phyloP scores from a whole-genome alignment of 495 filamentous ascomycete genomes.

The Emericellopsis terricola region DNA sequence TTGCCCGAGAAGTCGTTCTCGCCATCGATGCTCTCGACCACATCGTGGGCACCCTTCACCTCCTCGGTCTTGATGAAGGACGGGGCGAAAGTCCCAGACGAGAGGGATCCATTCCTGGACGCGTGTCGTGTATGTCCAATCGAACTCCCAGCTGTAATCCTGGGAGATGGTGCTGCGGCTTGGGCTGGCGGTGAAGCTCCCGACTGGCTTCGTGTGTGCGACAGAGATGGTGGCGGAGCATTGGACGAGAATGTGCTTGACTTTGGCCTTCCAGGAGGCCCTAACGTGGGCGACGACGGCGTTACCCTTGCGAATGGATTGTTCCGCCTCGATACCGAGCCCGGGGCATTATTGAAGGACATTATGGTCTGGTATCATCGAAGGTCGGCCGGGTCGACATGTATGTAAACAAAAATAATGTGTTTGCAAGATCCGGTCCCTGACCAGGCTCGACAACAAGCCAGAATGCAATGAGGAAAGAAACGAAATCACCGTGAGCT shows the following conservation, averaged over 20 bases:
- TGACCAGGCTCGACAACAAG: no score
- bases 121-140: slow-evolving; percentile 36
- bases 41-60: slow-evolving; percentile 42
- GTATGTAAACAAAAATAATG: no score
- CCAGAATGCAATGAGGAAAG: no score
- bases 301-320: slow-evolving; percentile 53
- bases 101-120: slow-evolving; percentile 35
- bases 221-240: slow-evolving; percentile 13
- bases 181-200: slow-evolving; percentile 13
- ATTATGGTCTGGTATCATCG: slow-evolving; percentile 10
- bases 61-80: slow-evolving; percentile 84
- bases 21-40: slow-evolving; percentile 65
- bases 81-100: slow-evolving; percentile 74
- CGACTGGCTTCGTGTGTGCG: slow-evolving; percentile 24
- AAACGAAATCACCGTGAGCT: no score
- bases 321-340: slow-evolving; percentile 34
- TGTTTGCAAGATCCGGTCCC: no score
- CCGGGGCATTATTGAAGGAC: slow-evolving; percentile 20
- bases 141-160: neutral
- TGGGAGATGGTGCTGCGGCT: slow-evolving; percentile 12
- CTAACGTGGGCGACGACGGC: slow-evolving; percentile 43
- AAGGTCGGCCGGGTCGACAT: no score
- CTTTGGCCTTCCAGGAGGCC: slow-evolving; percentile 41
- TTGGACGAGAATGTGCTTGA: slow-evolving; percentile 43
- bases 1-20: slow-evolving; percentile 99